phyloP scores from a whole-genome alignment of 306 rosid genomes.

The peach (Prunus persica) region Prunus_persica_NCBIv2 NC_034009.1:29673501-29674000 shows the following conservation, averaged over 20 bases:
- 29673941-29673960: slow-evolving; percentile 28
- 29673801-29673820: slow-evolving; percentile 20
- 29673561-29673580: not conserved
- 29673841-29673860: slow-evolving; percentile 36
- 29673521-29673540: not conserved
- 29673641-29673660: slow-evolving; percentile 61
- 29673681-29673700: slow-evolving; percentile 11
- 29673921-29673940: slow-evolving; percentile 19
- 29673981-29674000: slow-evolving; percentile 60
- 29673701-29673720: not conserved
- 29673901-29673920: slow-evolving; percentile 53
- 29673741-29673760: slow-evolving; percentile 42
- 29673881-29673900: slow-evolving; percentile 68
- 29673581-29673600: not conserved
- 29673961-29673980: slow-evolving; percentile 51
- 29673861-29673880: slow-evolving; percentile 6
- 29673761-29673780: slow-evolving; percentile 41
- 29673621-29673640: not conserved
- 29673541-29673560: not conserved
- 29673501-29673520: not conserved
- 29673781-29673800: slow-evolving; percentile 37
- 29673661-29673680: slow-evolving; percentile 46
- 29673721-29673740: slow-evolving; percentile 21
- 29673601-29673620: not conserved
- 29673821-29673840: slow-evolving; percentile 48